Evolutionary conservation across 2,329 filamentous ascomycete species (phyloP), one percentile per base, ranked within the genome.

Genomic region (Alternaria tenuissima): DNA sequence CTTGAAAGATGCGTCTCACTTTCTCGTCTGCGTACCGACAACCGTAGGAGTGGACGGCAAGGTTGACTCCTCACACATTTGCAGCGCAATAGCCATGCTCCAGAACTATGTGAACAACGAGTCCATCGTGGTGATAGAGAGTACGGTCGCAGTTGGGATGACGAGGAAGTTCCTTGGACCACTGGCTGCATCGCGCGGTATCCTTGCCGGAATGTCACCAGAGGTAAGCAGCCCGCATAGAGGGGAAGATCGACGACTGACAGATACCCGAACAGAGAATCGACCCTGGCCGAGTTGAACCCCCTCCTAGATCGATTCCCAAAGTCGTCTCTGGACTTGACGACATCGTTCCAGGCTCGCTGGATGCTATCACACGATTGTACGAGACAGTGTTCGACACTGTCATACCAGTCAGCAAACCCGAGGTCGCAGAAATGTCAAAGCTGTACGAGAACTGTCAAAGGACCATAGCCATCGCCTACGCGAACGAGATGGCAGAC

Each of bases 401-500:
- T 0, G 76, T 86, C 6, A 77, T 86, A 7, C 78, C 81, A 0
- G 84, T 86, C 30, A 83, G 82, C 11, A 75, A 72, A 30, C 84
- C 85, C 1, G 85, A 87, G 65, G 84, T 86, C 1, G 85, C 85
- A 1, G 85, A 87, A 71, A 86, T 87, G 83, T 84, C 81, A 62
- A 87, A 87, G 73, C 74, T 87, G 12, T 87, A 86, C 66, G 85
- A 87, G 61, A 87, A 87, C 68, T 87, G 85, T 67, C 84, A 86
- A 68, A 79, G 85, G 2, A 86, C 85, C 81, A 75, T 87, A 12
- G 80, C 80, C 66, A 85, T 86, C 34, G 84, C 85, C 0, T 87
- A 84, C 57, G 83, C 81, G 57, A 86, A 86, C 64, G 85, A 87
- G 62, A 86, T 87, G 82, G 83, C 84, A 1, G 83, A 86, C 63